Evolutionary conservation across 345 rosid genomes (phyloP), one percentile per base, ranked within the genome.

Genomic region (Ceriops decandra): DNA sequence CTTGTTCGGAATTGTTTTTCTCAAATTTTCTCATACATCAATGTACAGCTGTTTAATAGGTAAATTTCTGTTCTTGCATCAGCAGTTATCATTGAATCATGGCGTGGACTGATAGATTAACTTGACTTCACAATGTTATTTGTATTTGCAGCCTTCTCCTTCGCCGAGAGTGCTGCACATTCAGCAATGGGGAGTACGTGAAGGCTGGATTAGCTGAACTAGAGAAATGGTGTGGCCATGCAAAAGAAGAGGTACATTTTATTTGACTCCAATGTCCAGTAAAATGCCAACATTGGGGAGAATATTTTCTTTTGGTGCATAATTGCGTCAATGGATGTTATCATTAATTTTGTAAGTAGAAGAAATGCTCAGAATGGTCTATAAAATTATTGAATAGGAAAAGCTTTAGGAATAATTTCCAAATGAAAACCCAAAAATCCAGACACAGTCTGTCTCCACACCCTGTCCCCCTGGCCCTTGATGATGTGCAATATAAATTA

Each of bases 1-100:
- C 73, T 72, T 58, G 69, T 58, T 17, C 70, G 68, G 58, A 76
- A 72, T 68, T 63, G 68, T 38, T 63, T 67, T 53, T 6, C 57
- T 59, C 76, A 76, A 59, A 35, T 64, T 63, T 76, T 76, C 47
- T 58, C 70, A 52, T 35, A 72, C 62, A 68, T 72, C 31, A 76
- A 68, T 63, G 57, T 68, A 10, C 80, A 72, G 38, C 60, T 76
- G 51, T 76, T 76, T 60, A 76, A 76, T 57, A 72, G 80, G 80
- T 76, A 33, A 69, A 19, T 27, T 36, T n/a, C 32, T 64, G 21
- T n/a, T 54, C 26, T 35, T 21, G 32, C 10, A 19, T 24, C 30
- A 20, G 11, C 16, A 20, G 5, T 22, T 60, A 26, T 60, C 51
- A 19, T 21, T 53, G 62, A 26, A 36, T 53, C n/a, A 32, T 62